Conservation (phyloP, 129 eudicot species). For the Flaveria robusta region DNA sequence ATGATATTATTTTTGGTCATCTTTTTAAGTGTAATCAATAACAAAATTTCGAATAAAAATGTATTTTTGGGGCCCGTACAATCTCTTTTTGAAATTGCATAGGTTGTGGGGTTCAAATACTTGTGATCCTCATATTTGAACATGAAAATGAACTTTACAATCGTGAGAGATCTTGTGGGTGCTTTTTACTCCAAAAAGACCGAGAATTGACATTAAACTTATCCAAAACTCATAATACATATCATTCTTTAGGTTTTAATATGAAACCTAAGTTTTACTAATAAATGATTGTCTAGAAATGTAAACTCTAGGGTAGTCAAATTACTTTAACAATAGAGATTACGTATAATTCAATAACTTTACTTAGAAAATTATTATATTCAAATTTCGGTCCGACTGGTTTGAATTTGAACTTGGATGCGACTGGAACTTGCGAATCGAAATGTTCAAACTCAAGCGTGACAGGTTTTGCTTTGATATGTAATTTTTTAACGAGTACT, state of each 20-base stretch:
- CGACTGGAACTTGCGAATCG: no score
- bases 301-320: background rate
- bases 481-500: no score
- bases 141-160: conserved; percentile 31
- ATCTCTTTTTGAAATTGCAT: conserved; percentile 1
- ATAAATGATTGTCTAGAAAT: background rate
- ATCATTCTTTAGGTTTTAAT: background rate
- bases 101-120: conserved; percentile 29
- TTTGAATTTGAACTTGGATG: no score
- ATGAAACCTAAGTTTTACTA: background rate
- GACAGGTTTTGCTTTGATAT: no score
- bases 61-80: background rate
- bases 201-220: conserved; percentile 32
- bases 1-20: no score
- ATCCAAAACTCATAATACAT: conserved; percentile 22
- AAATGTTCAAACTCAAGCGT: no score
- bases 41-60: background rate
- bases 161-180: conserved; percentile 38
- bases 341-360: background rate
- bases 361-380: background rate
- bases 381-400: background rate
- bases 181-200: conserved; percentile 25
- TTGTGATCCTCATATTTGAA: conserved; percentile 24
- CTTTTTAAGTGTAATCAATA: background rate
- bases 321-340: background rate